Base-by-base conservation (phyloP, 2,329 filamentous ascomycete genomes). In the Cercospora berteroae region DNA sequence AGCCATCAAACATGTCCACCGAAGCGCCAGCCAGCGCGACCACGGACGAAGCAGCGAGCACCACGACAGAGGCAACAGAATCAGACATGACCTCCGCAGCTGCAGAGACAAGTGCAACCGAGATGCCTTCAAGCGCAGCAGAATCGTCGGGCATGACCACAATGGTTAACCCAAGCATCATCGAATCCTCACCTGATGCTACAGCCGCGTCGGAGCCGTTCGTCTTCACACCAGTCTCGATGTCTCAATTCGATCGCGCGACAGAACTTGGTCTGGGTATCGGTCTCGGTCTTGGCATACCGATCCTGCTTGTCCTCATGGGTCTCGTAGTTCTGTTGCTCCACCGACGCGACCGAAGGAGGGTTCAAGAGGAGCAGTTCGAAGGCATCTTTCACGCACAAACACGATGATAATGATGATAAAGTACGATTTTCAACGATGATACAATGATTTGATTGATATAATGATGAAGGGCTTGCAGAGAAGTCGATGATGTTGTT, bases 261-360 rank as follows among this genome's bases (percentile, higher is more conserved):
- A 66, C 59, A 50, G 59, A 66, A 50, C 50, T 66, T 25, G 64
- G 64, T 23, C 55, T 66, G 16, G 64, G 64, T 23, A 48, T 66
- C 7, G 64, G 64, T 52, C 59, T 66, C 5, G 64, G 64, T 56
- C 27, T 66, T 25, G 64, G 64, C 59, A 61, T 61, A 18, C 59
- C 59, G 2, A n/a, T 61, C 25, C 36, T 61, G 1, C 59, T 61
- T 13, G 59, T 48, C 20, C 12, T 61, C n/a, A 61, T 61, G 59
- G 59, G 36, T 8, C 59, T 61, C 9, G 12, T 61, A 8, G 59
- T 61, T 50, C 20, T 61, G 16, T 29, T 42, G 36, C 59, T 61
- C 5, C 36, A 61, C n/a, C 36, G 59, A 48, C 59, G 59, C 5
- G 36, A 61, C 4, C 36, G 59, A 25, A 61, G 59, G n/a, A 44